A percentile compares a stretch with the other conserved stretches of the same genome.
Conservation (phyloP, 371 early-diverging fungal species). For the Batkoa obscura region DNA sequence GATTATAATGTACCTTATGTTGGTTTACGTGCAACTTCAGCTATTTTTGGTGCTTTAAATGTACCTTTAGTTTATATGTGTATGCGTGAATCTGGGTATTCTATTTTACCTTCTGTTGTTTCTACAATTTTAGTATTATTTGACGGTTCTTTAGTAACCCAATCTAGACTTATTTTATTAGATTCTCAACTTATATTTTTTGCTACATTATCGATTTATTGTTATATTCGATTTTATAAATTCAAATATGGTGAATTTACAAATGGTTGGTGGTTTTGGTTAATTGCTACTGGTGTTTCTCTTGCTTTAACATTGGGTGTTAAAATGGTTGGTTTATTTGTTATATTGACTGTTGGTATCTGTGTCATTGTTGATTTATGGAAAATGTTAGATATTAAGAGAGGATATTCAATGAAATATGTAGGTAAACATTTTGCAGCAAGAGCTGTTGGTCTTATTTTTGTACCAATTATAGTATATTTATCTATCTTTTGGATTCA, state of each 20-base stretch:
- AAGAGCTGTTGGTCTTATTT: slow-evolving; percentile 52
- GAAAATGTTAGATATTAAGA: slow-evolving; percentile 65
- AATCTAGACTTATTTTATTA: slow-evolving; percentile 79
- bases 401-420: slow-evolving; percentile 33
- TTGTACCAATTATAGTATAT: slow-evolving; percentile 72
- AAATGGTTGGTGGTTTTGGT: slow-evolving; percentile 53
- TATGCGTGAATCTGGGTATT: slow-evolving; percentile 71
- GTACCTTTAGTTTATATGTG: slow-evolving; percentile 65
- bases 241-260: slow-evolving; percentile 36
- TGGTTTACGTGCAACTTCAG: slow-evolving; percentile 58
- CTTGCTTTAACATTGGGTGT: slow-evolving; percentile 52
- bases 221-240: slow-evolving; percentile 74
- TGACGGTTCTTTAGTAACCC: slow-evolving; percentile 81
- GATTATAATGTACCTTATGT: slow-evolving; percentile 79
- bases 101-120: slow-evolving; percentile 49
- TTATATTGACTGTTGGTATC: slow-evolving; percentile 63
- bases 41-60: slow-evolving; percentile 55
- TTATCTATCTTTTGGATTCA: slow-evolving; percentile 69
- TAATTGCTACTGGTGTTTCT: slow-evolving; percentile 41
- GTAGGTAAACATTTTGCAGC: slow-evolving; percentile 37
- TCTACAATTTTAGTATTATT: slow-evolving; percentile 63
- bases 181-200: slow-evolving; percentile 86
- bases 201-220: slow-evolving; percentile 56
- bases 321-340: slow-evolving; percentile 89
- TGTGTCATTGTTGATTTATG: slow-evolving; percentile 81